Evolutionary conservation across 345 rosid genomes (phyloP).

Genomic region (Rhodamnia rubescens): DNA sequence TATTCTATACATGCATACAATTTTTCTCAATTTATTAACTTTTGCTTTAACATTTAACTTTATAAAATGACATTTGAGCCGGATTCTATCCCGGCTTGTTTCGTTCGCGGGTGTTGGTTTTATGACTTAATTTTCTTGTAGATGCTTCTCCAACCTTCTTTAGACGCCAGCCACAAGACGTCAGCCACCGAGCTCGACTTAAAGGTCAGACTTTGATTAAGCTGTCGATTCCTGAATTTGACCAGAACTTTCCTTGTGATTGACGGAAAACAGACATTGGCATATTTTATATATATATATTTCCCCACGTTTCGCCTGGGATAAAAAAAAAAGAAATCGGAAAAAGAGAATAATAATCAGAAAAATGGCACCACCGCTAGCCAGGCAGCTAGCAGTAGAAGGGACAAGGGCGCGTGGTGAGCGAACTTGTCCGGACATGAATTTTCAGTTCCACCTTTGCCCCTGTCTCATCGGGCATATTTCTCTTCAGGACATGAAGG

Average conservation of each 20-base stretch:
- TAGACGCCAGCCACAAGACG: no score
- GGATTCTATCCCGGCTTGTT: not conserved
- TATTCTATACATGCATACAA: rapidly evolving
- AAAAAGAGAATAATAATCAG: not conserved
- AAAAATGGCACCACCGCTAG: not conserved
- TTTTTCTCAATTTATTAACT: rapidly evolving
- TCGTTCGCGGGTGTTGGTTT: no score
- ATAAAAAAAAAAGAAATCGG: not conserved
- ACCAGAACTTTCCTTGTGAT: not conserved
- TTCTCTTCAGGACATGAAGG: not conserved
- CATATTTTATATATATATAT: no score
- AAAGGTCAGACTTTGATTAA: not conserved
- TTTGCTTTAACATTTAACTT: not conserved
- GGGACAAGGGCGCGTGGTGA: not conserved
- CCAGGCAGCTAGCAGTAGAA: not conserved
- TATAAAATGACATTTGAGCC: rapidly evolving
- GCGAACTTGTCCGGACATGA: not conserved
- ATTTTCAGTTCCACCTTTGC: not conserved
- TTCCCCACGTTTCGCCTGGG: no score
- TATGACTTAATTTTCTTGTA: not conserved
- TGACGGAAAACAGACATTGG: not conserved
- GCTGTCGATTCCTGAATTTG: not conserved
- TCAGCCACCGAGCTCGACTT: not conserved
- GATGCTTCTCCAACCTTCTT: not conserved
- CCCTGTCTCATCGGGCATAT: not conserved